Percentiles rank a stretch among this genome's conserved stretches.
phyloP scores from a whole-genome alignment of 225 moss, liverwort and hornwort genomes.

The Neckera pumila region DNA sequence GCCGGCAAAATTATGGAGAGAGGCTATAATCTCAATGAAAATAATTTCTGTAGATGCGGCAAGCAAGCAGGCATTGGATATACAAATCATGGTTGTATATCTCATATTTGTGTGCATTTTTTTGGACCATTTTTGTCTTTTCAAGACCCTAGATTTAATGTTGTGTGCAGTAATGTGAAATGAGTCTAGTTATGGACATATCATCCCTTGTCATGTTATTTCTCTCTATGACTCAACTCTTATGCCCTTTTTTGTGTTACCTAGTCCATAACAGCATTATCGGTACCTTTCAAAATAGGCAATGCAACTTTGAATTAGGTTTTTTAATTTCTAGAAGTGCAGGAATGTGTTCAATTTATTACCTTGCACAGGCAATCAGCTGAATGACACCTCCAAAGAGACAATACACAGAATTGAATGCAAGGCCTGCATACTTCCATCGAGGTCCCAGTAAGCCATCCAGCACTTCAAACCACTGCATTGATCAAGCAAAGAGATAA shows the following conservation, averaged over 20 bases:
- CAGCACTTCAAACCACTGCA: constrained; percentile 85
- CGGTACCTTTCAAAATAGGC: neutral
- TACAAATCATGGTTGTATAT: neutral
- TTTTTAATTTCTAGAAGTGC: neutral
- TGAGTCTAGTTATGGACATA: neutral
- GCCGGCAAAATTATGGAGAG: neutral
- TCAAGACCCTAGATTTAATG: neutral
- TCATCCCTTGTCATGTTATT: neutral
- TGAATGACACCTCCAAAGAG: constrained; percentile 72
- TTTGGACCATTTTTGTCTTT: too few relatives aligned
- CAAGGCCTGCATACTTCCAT: constrained; percentile 50
- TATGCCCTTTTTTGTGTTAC: neutral
- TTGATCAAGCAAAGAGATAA: neutral
- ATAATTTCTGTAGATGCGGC: neutral
- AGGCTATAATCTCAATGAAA: neutral
- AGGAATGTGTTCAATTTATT: neutral
- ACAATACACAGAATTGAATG: constrained; percentile 64
- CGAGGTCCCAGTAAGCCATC: constrained; percentile 53
- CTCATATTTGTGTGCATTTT: neutral
- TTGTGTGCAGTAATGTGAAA: neutral
- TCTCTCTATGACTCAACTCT: neutral
- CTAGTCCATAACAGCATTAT: neutral
- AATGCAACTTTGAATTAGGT: neutral
- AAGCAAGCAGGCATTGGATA: neutral
- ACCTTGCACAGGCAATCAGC: constrained; percentile 83